Conservation (phyloP, 2,329 filamentous ascomycete species). For the Claviceps sp. region DNA sequence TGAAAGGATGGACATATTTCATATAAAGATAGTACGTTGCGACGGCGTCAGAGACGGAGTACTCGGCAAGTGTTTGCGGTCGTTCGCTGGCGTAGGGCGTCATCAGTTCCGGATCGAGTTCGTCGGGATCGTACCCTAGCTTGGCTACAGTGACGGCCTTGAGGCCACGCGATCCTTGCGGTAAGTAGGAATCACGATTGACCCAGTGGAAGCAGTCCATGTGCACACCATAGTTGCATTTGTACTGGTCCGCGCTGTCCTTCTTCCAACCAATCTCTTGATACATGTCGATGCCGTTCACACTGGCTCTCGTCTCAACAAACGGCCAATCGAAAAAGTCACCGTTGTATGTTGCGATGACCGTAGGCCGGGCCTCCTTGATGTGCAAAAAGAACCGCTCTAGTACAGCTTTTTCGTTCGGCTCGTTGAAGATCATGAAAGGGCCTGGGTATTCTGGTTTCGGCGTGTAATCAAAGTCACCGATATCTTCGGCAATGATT, state of each 20-base stretch:
- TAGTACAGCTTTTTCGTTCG: constrained; percentile 74
- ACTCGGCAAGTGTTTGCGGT: constrained; percentile 89
- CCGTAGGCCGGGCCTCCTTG: constrained; percentile 85
- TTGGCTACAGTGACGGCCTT: constrained; percentile 98
- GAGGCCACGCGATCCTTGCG: constrained; percentile 89
- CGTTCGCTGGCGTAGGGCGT: constrained; percentile 79
- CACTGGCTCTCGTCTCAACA: constrained; percentile 81
- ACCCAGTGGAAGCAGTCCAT: constrained; percentile 99
- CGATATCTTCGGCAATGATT: constrained; percentile 93
- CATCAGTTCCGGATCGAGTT: constrained; percentile 96
- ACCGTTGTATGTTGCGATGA: constrained; percentile 99
- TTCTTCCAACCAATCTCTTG: constrained; percentile 94
- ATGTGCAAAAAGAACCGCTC: constrained; percentile 93
- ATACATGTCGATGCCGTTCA: constrained; percentile 98
- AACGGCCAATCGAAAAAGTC: constrained; percentile 99
- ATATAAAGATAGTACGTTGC: constrained; percentile 99
- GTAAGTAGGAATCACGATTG: constrained; percentile 93
- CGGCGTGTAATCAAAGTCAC: constrained; percentile 96
- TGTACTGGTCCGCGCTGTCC: constrained; percentile 90
- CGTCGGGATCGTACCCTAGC: constrained; percentile 94
- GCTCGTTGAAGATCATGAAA: constrained; percentile 98
- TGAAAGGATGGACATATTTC: constrained; percentile 99
- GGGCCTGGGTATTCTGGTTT: constrained; percentile 90
- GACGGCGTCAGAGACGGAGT: constrained; percentile 97
- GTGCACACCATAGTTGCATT: constrained; percentile 89